These are phyloP conservation scores for Dictyostelium purpureum DNA, from an alignment of 78 protist species.

Conservation along the genomic window DNA sequence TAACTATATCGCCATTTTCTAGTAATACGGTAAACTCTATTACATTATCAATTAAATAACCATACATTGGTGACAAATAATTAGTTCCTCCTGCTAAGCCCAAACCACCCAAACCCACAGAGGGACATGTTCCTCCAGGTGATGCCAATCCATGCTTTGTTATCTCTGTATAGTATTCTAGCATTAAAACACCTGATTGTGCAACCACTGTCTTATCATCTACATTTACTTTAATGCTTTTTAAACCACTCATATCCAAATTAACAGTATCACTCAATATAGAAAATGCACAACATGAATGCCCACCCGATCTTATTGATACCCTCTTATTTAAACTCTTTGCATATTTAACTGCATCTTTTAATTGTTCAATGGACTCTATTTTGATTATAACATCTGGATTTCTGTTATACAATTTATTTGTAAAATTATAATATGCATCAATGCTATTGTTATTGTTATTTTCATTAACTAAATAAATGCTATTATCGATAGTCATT, in stretches of 20 bases:
- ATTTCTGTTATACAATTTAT: no score
- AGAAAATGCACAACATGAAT: constrained; percentile 12
- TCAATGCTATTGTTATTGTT: not conserved
- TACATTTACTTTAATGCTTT: not conserved
- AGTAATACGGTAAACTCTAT: not conserved
- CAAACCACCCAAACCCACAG: constrained; percentile 36
- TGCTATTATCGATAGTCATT: no score
- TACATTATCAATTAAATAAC: not conserved
- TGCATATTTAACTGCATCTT: not conserved
- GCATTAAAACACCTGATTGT: not conserved
- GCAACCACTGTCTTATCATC: not conserved
- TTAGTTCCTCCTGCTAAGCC: constrained; percentile 12
- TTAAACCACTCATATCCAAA: constrained; percentile 15
- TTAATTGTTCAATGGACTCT: no score
- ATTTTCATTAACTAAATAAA: not conserved
- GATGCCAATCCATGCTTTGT: not conserved
- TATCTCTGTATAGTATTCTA: not conserved
- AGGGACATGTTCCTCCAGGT: constrained; percentile 42
- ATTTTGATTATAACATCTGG: no score
- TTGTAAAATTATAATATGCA: no score
- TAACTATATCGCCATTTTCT: not conserved
- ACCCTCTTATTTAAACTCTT: not conserved
- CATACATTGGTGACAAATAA: constrained; percentile 3
- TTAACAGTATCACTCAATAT: not conserved
- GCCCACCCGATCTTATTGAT: constrained; percentile 14